phyloP scores from a whole-genome alignment of 2,329 filamentous ascomycete genomes.

The Colletotrichum gloeosporioides region DNA sequence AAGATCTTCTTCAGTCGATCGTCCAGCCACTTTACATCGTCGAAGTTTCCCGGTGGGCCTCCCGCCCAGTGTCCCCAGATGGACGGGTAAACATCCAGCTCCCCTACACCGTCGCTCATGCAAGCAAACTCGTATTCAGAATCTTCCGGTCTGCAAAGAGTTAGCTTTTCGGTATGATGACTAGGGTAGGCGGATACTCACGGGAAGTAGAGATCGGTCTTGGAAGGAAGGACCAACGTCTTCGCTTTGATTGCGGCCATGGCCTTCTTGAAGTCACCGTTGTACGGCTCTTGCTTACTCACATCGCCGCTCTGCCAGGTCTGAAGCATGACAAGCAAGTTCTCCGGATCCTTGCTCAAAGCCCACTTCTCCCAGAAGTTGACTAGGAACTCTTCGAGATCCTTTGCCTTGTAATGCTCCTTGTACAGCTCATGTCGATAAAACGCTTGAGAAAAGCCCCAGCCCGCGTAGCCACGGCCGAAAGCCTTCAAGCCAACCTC shows the following conservation, averaged over 20 bases:
- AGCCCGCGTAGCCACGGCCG: constrained; percentile 78
- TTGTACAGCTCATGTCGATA: constrained; percentile 76
- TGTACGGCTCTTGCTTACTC: constrained; percentile 71
- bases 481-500: constrained; percentile 67
- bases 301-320: constrained; percentile 81
- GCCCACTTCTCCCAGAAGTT: constrained; percentile 81
- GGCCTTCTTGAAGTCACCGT: constrained; percentile 68
- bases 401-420: constrained; percentile 32
- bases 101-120: constrained; percentile 38
- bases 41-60: constrained; percentile 73
- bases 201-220: constrained; percentile 83
- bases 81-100: constrained; percentile 42
- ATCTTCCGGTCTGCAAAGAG: constrained; percentile 62
- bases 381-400: constrained; percentile 74
- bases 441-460: constrained; percentile 81
- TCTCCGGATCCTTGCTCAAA: constrained; percentile 75
- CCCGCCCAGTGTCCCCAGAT: constrained; percentile 59
- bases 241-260: constrained; percentile 76
- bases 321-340: constrained; percentile 75
- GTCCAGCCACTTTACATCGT: constrained; percentile 77
- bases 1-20: constrained; percentile 58
- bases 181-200: background rate
- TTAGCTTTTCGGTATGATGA: constrained; percentile 5
- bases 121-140: constrained; percentile 73
- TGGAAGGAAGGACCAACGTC: constrained; percentile 71